A percentile compares a stretch with the other conserved stretches of the same genome.
These are phyloP conservation scores for Alternaria ethzedia DNA, from an alignment of 2,329 filamentous ascomycete species.

Conservation along the genomic window DNA sequence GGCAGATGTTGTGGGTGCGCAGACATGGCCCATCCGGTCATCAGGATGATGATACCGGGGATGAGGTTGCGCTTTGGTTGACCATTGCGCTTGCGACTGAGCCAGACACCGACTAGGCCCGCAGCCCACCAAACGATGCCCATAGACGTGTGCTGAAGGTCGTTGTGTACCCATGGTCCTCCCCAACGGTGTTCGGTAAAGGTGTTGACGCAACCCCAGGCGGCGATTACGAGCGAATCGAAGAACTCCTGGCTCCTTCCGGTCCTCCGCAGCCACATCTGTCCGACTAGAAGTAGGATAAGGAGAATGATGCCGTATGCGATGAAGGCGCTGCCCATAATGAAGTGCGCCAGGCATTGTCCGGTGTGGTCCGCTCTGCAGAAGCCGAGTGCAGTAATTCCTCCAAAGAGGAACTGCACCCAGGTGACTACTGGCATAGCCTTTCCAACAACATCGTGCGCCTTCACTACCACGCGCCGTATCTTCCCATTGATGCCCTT, in stretches of 20 bases:
- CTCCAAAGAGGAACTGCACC: constrained; percentile 95
- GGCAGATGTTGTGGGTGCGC: constrained; percentile 83
- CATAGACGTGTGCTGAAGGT: constrained; percentile 99
- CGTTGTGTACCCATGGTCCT: constrained; percentile 84
- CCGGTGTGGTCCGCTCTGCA: constrained; percentile 90
- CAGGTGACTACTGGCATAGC: constrained; percentile 84
- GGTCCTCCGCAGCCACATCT: constrained; percentile 80
- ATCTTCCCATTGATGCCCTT: constrained; percentile 82
- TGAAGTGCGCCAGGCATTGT: constrained; percentile 95
- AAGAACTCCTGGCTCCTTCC: constrained; percentile 96
- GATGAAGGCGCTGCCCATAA: constrained; percentile 97
- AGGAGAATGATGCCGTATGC: constrained; percentile 89
- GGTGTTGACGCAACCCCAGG: constrained; percentile 97
- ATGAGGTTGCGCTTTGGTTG: constrained; percentile 91
- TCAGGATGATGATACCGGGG: constrained; percentile 84
- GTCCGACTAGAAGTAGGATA: constrained; percentile 85
- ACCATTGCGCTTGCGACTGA: constrained; percentile 83
- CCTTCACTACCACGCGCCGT: constrained; percentile 71
- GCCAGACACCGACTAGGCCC: constrained; percentile 88
- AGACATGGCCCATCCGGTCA: constrained; percentile 97
- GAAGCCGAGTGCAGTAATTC: constrained; percentile 89
- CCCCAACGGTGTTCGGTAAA: constrained; percentile 99
- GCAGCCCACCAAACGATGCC: constrained; percentile 99
- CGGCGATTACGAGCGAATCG: constrained; percentile 86
- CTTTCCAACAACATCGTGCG: constrained; percentile 85